Base-by-base conservation (phyloP, 768 basidiomycete genomes). In the Leccinum disarticulatum region DNA sequence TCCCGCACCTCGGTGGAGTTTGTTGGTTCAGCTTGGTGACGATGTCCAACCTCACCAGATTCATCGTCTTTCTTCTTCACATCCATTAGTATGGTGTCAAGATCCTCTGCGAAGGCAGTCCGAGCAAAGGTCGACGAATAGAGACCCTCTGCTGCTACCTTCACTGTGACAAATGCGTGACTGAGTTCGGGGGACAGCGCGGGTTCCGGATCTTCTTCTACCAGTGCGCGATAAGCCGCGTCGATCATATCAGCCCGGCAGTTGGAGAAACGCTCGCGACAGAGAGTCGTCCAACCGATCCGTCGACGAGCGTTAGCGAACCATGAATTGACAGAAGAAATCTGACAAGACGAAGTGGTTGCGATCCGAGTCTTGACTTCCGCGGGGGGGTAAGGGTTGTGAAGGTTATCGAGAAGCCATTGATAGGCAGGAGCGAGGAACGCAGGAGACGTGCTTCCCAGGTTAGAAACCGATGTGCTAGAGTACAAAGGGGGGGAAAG, bases 281-380 rank as follows among this genome's bases (percentile, higher is more conserved):
- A 77, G 0, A 83, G 54, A 0, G 56, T 14, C 10, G 78, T 83
- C 84, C 84, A 86, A 0, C 83, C 83, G 0, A 84, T 84, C 0
- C 82, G 77, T 22, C 77, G 79, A 1, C 84, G 77, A 1, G 70
- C 73, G 8, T 79, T 77, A 19, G 75, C 62, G 33, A 85, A 85
- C 84, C 84, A 85, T 0, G 66, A 62, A 41, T 78, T 77, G 47
- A 85, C 54, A 0, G 76, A 73, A 47, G 66, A 61, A 0, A 61
- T 11, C 65, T 73, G 3, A 59, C 22, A 10, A 63, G 61, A 27
- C 35, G 64, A 71, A 0, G 67, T 62, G 0, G 77, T 66, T 4
- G 66, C 64, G 0, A 68, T 52, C 0, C 13, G 56, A 2, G 77
- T 61, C 46, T 77, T 19, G 69, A 56, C 14, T 69, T 66, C 17